Percentiles rank a stretch among this genome's conserved stretches.
These are phyloP conservation scores for Heracleum sosnowskyi DNA, from an alignment of 129 eudicot genomes.

Conservation along the genomic window DNA sequence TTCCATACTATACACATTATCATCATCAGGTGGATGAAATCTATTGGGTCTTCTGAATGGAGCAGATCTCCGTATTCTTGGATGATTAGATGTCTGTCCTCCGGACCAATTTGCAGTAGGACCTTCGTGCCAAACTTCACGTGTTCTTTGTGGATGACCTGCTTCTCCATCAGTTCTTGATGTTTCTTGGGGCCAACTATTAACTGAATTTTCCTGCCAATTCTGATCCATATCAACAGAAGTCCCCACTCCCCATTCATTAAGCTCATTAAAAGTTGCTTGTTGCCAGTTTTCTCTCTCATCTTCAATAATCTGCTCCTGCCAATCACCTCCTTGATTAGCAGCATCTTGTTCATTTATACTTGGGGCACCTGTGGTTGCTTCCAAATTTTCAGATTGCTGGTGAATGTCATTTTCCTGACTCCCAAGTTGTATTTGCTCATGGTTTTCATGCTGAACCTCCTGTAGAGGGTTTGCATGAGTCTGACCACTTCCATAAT, in stretches of 20 bases:
- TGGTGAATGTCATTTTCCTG: constrained; percentile 39
- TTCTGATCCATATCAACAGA: constrained; percentile 27
- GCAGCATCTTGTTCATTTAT: constrained; percentile 27
- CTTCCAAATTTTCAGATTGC: constrained; percentile 34
- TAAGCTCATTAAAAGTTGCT: constrained; percentile 34
- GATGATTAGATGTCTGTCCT: constrained; percentile 56
- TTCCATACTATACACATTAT: constrained; percentile 96
- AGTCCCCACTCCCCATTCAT: constrained; percentile 48
- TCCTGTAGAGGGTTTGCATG: constrained; percentile 39
- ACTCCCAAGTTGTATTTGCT: constrained; percentile 29
- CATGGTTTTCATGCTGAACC: constrained; percentile 45
- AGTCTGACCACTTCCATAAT: constrained; percentile 35
- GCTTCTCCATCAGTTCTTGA: constrained; percentile 38
- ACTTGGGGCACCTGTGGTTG: constrained; percentile 30
- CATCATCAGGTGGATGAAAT: constrained; percentile 97
- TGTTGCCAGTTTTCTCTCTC: constrained; percentile 52
- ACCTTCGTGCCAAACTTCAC: constrained; percentile 57
- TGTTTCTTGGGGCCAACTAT: constrained; percentile 49
- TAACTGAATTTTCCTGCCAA: constrained; percentile 52
- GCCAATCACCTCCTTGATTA: constrained; percentile 40
- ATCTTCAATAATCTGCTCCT: constrained; percentile 52
- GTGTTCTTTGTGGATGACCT: constrained; percentile 31
- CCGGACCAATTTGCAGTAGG: constrained; percentile 65
- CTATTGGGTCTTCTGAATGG: constrained; percentile 59
- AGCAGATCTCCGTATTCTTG: constrained; percentile 53